Base-by-base conservation (phyloP, 371 early-diverging fungal species). In the Lichtheimia hyalospora region DNA sequence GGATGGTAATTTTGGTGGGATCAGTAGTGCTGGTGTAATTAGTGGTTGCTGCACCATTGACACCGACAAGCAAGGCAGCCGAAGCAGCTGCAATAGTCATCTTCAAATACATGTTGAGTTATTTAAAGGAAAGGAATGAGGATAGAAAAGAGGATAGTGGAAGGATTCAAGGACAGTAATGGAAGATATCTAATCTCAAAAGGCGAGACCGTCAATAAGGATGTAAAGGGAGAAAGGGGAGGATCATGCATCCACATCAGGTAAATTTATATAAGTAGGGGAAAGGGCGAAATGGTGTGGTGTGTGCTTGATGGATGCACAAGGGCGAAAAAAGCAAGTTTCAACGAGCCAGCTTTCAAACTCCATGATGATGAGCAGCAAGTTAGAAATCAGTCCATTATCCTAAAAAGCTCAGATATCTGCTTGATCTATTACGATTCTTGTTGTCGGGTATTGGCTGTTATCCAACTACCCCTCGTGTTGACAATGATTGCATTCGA, bases 1-100 rank as follows among this genome's bases (percentile, higher is more conserved):
- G 61, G 15, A 58, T 53, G 8, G 68, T 64, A 59, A 75, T 58
- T 39, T 67, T 56, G 50, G 68, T 56, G 16, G 68, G 64, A 63
- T 67, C 58, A 39, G 56, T 60, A 12, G 52, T 21, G 52, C 67
- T 62, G 10, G 67, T 57, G 48, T 65, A 68, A 49, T 73, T 73
- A 0, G 63, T 60, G 6, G 71, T 57, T 57, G 67, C 68, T 14
- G 66, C 66, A 7, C 54, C 20, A 12, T 41, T 58, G 21, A 49
- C 60, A 16, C 46, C 21, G 7, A 46, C 46, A 46, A 46, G 46
- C 13, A 61, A 13, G 41, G 48, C 13, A 16, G 61, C 57, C 15
- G 53, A 28, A 7, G 61, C 54, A 53, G 59, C 27, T 20, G 57
- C 52, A 23, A 57, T 40, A 8, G 66, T 53, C 42, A 53, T 52